Base-by-base conservation (phyloP, 2,329 filamentous ascomycete species). In the Penicillium corylophilum region DNA sequence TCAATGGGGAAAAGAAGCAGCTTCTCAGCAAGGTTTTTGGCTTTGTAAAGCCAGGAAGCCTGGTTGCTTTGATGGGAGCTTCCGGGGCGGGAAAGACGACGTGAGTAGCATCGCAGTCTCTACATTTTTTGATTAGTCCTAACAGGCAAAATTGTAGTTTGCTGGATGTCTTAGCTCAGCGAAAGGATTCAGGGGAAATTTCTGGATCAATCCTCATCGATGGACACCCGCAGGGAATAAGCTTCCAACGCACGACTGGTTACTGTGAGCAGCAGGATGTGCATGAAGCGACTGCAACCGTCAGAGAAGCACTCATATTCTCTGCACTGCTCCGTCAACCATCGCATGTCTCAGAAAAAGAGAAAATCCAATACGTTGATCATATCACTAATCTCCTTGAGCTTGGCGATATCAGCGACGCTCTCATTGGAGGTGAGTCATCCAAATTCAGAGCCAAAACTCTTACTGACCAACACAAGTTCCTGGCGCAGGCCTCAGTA, bases 51-150 rank as follows among this genome's bases (percentile, higher is more conserved):
- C 88, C 88, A 0, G 89, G 89, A 13, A 83, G 85, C 64, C 77
- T 92, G 15, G 90, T 87, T 0, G 88, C 88, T 1, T 76, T 93
- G 1, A 92, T 92, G 88, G 89, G 89, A 41, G 88, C 89, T 2
- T 90, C 87, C 5, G 90, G 91, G 47, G 91, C 91, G 0, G 74
- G 74, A 35, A 77, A 77, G 50, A 77, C 74, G 13, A 77, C 74
- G 39, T 67, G 51, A 45, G 64, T 60, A 4, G 4, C 3, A 20
- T 35, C 16, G 4, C 15, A 9, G 16, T 13, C 18, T 38, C 16
- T 20, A 20, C 18, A 20, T 38, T 12, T 4, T 38, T 13, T 8
- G 9, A 22, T 10, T 6, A 5, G 35, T 38, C 7, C 10, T 38
- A 13, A 38, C 18, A 20, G 6, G 8, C 4, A 15, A 6, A 6